A percentile compares a stretch with the other conserved stretches of the same genome.
These are phyloP conservation scores for Bombardia bombarda DNA, from an alignment of 495 filamentous ascomycete species.

Conservation along the genomic window DNA sequence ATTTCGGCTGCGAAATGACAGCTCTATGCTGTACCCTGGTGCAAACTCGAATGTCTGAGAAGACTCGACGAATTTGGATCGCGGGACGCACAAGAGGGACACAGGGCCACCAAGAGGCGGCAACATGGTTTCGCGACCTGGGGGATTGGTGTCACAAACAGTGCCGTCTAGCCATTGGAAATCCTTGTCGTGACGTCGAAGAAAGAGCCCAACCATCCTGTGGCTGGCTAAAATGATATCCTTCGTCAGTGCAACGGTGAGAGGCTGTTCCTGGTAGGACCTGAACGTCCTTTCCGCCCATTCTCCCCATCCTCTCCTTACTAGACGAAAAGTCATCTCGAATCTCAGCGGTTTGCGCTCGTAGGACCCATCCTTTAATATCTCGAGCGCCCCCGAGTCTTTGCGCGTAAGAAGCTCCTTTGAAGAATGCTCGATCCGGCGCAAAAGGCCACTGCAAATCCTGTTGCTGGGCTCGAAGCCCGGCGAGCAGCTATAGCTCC, in stretches of 20 bases:
- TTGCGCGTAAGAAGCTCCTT: slow-evolving; percentile 40
- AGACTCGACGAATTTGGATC: slow-evolving; percentile 31
- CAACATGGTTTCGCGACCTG: slow-evolving; percentile 19
- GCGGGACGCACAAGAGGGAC: slow-evolving; percentile 31
- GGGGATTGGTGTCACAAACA: slow-evolving; percentile 21
- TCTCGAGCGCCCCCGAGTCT: slow-evolving; percentile 36
- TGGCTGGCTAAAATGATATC: slow-evolving; percentile 37
- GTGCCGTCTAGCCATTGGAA: slow-evolving; percentile 36
- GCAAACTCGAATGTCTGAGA: slow-evolving; percentile 33
- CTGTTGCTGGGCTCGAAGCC: slow-evolving; percentile 29
- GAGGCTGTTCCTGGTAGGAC: slow-evolving; percentile 37
- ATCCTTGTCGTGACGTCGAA: slow-evolving; percentile 33
- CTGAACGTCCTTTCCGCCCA: slow-evolving; percentile 37
- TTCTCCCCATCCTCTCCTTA: slow-evolving; percentile 26
- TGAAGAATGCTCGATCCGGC: slow-evolving; percentile 39
- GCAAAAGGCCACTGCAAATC: slow-evolving; percentile 33
- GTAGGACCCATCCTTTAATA: slow-evolving; percentile 21
- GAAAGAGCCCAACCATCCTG: slow-evolving; percentile 36
- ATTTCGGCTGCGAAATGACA: slow-evolving; percentile 31
- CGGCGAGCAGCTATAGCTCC: slow-evolving; percentile 33
- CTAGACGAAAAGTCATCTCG: slow-evolving; percentile 35
- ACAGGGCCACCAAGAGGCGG: slow-evolving; percentile 25
- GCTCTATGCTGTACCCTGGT: slow-evolving; percentile 34
- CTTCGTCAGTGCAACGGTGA: slow-evolving; percentile 29
- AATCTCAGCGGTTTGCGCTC: slow-evolving; percentile 35